Percentiles rank a stretch among this genome's conserved stretches.
Conservation (phyloP, 2,329 filamentous ascomycete species). For the Capronia epimyces region DNA sequence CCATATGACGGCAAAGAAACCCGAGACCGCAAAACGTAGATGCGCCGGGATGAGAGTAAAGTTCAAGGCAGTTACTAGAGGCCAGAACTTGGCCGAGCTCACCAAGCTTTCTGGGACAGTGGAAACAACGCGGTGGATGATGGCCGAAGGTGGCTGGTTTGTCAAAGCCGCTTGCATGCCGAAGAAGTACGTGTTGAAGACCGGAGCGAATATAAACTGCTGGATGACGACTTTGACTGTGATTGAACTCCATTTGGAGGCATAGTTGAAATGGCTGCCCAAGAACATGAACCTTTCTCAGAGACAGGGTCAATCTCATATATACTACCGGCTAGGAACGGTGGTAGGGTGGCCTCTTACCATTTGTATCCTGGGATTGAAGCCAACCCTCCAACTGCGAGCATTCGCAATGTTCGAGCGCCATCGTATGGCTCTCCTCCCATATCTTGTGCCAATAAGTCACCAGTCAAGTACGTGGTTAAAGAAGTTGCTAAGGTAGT, state of each 20-base stretch:
- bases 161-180: constrained; percentile 69
- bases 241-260: constrained; percentile 65
- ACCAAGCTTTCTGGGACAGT: constrained; percentile 71
- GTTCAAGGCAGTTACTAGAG: constrained; percentile 75
- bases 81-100: constrained; percentile 86
- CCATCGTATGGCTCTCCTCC: constrained; percentile 57
- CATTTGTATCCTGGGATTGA: constrained; percentile 77
- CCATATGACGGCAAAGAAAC: constrained; percentile 78
- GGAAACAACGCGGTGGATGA: constrained; percentile 63
- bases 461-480: constrained; percentile 64
- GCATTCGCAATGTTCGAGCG: constrained; percentile 61
- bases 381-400: constrained; percentile 66
- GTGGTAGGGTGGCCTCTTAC: constrained; percentile 47
- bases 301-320: constrained; percentile 3
- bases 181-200: constrained; percentile 82
- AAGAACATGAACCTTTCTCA: constrained; percentile 67
- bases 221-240: constrained; percentile 72
- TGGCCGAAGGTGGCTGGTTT: constrained; percentile 59
- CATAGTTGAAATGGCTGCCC: constrained; percentile 75
- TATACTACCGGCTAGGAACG: constrained; percentile 16
- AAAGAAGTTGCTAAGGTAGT: constrained; percentile 73
- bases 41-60: constrained; percentile 75
- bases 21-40: constrained; percentile 74
- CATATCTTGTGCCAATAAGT: constrained; percentile 30
- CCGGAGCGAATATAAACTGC: constrained; percentile 72